Conservation (phyloP, 2,329 filamentous ascomycete species). For the Ceratocystis ficicola region DNA sequence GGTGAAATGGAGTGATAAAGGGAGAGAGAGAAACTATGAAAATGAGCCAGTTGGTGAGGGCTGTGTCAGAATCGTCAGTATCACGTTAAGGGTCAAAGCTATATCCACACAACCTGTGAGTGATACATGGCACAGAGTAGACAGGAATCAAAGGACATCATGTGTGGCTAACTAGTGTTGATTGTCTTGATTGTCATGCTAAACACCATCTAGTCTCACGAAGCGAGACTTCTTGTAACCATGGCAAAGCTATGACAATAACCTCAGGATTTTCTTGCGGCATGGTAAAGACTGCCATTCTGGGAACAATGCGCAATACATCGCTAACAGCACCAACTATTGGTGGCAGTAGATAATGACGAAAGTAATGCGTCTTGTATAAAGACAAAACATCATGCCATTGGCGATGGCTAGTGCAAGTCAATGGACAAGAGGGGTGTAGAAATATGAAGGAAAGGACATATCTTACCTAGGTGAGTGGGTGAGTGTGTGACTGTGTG, state of each 20-base stretch:
- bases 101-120: not conserved
- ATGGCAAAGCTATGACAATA: not conserved
- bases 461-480: not conserved
- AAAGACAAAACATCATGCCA: not conserved
- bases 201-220: too few species aligned
- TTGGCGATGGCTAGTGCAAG: constrained; percentile 18
- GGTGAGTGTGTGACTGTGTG: not conserved
- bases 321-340: not conserved
- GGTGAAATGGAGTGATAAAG: constrained; percentile 21
- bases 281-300: not conserved
- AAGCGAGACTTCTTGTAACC: not conserved
- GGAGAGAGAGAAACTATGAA: constrained; percentile 20
- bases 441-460: not conserved
- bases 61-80: not conserved
- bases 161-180: too few species aligned
- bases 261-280: not conserved
- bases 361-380: not conserved
- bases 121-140: not conserved
- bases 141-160: not conserved
- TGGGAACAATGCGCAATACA: not conserved
- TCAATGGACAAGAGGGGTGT: not conserved
- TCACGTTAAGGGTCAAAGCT: not conserved
- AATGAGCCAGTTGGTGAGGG: not conserved
- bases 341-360: too few species aligned
- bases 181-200: too few species aligned